Evolutionary conservation across 2,329 filamentous ascomycete genomes (phyloP).

Genomic region (Colletotrichum spaethianum): DNA sequence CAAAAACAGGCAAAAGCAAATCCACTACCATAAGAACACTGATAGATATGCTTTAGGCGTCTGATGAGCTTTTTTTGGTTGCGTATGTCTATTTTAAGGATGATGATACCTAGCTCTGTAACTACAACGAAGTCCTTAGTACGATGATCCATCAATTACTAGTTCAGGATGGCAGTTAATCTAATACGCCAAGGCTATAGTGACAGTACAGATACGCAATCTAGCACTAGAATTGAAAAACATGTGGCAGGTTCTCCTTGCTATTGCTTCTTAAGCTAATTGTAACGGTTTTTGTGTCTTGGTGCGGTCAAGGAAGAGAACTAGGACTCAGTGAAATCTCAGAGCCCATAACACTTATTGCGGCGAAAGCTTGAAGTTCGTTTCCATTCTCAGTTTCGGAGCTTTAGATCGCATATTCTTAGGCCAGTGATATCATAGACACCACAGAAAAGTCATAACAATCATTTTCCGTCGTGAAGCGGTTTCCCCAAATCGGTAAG

Average conservation of each 20-base stretch:
- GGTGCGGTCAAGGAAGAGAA: not conserved
- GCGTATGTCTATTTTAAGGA: not conserved
- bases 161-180: not conserved
- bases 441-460: too few species aligned
- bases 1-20: not conserved
- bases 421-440: too few species aligned
- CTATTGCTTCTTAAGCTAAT: not conserved
- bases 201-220: not conserved
- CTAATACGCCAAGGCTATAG: not conserved
- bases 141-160: not conserved
- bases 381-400: too few species aligned
- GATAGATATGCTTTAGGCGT: not conserved
- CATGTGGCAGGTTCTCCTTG: not conserved
- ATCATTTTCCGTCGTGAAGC: not conserved
- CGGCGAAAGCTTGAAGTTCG: too few species aligned
- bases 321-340: too few species aligned
- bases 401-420: not conserved
- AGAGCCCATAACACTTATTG: too few species aligned
- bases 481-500: not conserved
- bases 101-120: not conserved
- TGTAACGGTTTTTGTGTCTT: not conserved
- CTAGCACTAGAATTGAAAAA: not conserved
- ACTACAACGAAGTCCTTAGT: not conserved
- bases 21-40: not conserved
- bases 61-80: not conserved